A percentile compares a stretch with the other conserved stretches of the same genome.
phyloP scores from a whole-genome alignment of 257 asterid species.

The Solanum sitiens region DNA sequence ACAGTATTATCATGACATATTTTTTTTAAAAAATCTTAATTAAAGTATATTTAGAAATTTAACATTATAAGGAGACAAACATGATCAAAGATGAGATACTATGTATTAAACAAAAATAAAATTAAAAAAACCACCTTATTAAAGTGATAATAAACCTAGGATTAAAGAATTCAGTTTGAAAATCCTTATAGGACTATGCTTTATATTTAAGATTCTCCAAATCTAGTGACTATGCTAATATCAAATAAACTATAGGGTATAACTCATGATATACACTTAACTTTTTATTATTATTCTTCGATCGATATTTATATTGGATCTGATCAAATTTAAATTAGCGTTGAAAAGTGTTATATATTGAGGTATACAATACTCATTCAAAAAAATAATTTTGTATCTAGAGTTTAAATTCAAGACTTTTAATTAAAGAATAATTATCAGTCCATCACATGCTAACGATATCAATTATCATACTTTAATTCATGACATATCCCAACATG shows the following conservation, averaged over 20 bases:
- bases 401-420: rapidly evolving
- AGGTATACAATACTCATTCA: background rate
- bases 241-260: background rate
- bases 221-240: slow-evolving; percentile 27
- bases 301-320: rapidly evolving
- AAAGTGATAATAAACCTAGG: background rate
- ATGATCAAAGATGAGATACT: slow-evolving; percentile 19
- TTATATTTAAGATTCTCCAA: slow-evolving; percentile 29
- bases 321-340: background rate
- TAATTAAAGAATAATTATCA: background rate
- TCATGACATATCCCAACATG: slow-evolving; percentile 17
- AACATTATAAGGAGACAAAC: slow-evolving; percentile 18
- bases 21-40: background rate
- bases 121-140: background rate
- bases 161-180: slow-evolving; percentile 1
- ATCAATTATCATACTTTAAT: too few relatives aligned
- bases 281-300: background rate
- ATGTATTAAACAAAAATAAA: background rate
- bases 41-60: background rate
- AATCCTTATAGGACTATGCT: slow-evolving; percentile 4
- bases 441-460: background rate
- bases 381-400: background rate
- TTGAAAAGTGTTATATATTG: background rate
- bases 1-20: background rate
- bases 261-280: background rate